Evolutionary conservation across 768 basidiomycete species (phyloP).

Genomic region (Lentinus tigrinus): DNA sequence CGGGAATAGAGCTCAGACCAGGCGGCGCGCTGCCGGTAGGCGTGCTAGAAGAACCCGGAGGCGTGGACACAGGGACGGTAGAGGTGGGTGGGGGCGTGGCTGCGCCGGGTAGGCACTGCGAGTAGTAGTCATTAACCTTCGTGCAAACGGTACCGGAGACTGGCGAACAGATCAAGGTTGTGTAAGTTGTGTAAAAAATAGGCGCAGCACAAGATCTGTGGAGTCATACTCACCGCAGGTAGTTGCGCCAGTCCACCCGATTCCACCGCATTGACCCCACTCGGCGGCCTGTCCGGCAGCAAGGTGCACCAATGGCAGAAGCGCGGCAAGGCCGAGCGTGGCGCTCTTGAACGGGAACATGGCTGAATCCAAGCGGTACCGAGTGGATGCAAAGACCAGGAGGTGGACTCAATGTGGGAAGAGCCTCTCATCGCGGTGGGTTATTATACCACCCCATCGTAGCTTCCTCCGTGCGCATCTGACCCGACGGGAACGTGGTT

Average conservation of each 20-base stretch:
- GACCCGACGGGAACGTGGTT: too few relatives aligned
- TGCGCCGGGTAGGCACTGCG: slow-evolving; percentile 35
- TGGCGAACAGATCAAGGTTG: not conserved
- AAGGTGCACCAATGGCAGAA: slow-evolving; percentile 14
- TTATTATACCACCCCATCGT: too few relatives aligned
- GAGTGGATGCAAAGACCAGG: too few relatives aligned
- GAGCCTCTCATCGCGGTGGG: not conserved
- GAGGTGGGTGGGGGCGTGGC: not conserved
- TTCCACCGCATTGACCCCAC: slow-evolving; percentile 18
- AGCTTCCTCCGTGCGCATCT: too few relatives aligned
- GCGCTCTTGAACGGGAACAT: slow-evolving; percentile 3
- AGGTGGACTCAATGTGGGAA: not conserved
- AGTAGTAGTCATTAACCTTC: slow-evolving; percentile 37
- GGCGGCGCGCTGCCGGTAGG: slow-evolving; percentile 14
- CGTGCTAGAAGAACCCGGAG: not conserved
- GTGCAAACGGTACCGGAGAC: slow-evolving; percentile 38
- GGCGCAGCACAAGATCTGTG: not conserved
- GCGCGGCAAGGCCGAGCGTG: slow-evolving; percentile 23
- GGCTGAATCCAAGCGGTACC: too few relatives aligned
- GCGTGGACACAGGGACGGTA: not conserved
- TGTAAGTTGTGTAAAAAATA: not conserved
- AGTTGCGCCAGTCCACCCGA: slow-evolving; percentile 15
- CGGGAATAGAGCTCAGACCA: slow-evolving; percentile 15
- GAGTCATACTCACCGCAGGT: slow-evolving; percentile 11
- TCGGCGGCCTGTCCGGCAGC: slow-evolving; percentile 22